Evolutionary conservation across 495 filamentous ascomycete genomes (phyloP).

Genomic region (Bryoglossum gracile): DNA sequence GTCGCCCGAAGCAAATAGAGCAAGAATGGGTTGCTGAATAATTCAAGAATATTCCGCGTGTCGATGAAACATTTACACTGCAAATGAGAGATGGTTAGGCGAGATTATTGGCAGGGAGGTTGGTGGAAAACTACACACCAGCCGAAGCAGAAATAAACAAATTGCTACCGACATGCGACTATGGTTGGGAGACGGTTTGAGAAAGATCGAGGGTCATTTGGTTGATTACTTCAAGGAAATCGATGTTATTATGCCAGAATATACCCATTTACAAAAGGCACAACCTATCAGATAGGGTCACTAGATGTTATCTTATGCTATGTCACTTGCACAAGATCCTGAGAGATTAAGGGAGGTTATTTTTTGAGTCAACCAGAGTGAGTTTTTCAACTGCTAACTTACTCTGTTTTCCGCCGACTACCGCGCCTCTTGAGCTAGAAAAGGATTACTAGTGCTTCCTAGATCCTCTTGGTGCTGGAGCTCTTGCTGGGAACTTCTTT

Average conservation of each 20-base stretch:
- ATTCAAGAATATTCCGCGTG: slow-evolving; percentile 55
- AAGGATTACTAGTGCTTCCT: neutral
- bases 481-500: slow-evolving; percentile 89
- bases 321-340: slow-evolving; percentile 69
- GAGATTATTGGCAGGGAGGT: slow-evolving; percentile 85
- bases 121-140: slow-evolving; percentile 90
- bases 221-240: slow-evolving; percentile 52
- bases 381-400: neutral
- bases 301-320: slow-evolving; percentile 76
- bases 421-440: too few species aligned
- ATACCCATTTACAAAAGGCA: slow-evolving; percentile 89
- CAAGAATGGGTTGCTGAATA: slow-evolving; percentile 63
- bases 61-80: slow-evolving; percentile 64
- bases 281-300: slow-evolving; percentile 88
- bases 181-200: slow-evolving; percentile 77
- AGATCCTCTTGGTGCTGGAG: slow-evolving; percentile 71
- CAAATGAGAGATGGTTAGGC: slow-evolving; percentile 82
- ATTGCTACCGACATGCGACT: slow-evolving; percentile 89
- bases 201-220: slow-evolving; percentile 59
- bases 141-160: slow-evolving; percentile 88
- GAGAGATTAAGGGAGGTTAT: slow-evolving; percentile 72
- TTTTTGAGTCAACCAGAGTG: slow-evolving; percentile 63
- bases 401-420: too few species aligned
- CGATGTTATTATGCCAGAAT: slow-evolving; percentile 53
- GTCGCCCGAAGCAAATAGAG: slow-evolving; percentile 64